Percentiles rank a stretch among this genome's conserved stretches.
These are phyloP conservation scores for Talaromyces sp. DNA, from an alignment of 2,329 filamentous ascomycete genomes.

Conservation along the genomic window DNA sequence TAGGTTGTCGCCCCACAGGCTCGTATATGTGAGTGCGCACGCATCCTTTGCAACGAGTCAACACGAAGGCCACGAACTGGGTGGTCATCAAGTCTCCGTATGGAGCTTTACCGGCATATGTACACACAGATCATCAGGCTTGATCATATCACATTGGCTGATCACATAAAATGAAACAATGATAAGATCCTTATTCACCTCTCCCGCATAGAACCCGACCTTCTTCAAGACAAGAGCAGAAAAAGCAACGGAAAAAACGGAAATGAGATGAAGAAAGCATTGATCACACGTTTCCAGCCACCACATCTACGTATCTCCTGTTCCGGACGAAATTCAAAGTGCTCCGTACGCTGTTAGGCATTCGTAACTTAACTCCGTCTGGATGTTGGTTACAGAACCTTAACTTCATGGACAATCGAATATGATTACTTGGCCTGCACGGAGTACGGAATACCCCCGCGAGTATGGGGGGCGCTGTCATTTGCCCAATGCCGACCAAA, in stretches of 20 bases:
- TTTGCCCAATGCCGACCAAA: background rate
- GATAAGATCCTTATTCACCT: background rate
- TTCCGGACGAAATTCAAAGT: background rate
- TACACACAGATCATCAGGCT: background rate
- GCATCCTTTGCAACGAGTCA: background rate
- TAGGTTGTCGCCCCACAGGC: slow-evolving; percentile 8
- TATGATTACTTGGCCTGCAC: background rate
- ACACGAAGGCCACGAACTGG: background rate
- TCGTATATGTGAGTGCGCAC: slow-evolving; percentile 11
- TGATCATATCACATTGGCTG: background rate
- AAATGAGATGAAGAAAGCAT: slow-evolving; percentile 2
- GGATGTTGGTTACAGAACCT: background rate
- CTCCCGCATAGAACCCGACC: background rate
- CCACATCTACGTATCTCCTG: background rate
- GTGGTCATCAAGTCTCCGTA: background rate
- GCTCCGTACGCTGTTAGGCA: background rate
- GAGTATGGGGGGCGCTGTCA: background rate
- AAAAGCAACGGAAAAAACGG: background rate
- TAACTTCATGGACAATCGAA: background rate
- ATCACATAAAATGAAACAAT: background rate
- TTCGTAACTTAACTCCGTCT: background rate
- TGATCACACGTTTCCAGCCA: slow-evolving; percentile 11
- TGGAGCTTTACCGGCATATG: background rate
- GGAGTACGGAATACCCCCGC: background rate
- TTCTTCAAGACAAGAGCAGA: background rate